Conservation (phyloP, 2,329 filamentous ascomycete genomes). For the Neopestalotiopsis clavispora region DNA sequence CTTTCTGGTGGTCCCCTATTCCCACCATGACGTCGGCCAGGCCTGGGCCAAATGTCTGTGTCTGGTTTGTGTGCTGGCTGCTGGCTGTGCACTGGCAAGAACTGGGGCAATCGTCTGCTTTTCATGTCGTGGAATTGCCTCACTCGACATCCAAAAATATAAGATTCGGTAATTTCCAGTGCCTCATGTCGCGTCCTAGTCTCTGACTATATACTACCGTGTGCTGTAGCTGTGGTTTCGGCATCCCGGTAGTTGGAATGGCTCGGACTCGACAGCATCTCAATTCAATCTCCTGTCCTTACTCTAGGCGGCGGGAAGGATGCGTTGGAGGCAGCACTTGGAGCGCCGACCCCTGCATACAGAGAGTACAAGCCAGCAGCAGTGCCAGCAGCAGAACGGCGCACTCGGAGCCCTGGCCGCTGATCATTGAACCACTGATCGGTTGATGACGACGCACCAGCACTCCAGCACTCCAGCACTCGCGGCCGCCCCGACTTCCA, state of each 20-base stretch:
- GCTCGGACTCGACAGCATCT: not conserved
- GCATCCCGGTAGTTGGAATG: not conserved
- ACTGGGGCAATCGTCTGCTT: not conserved
- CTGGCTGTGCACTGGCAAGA: not conserved
- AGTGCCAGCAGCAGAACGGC: not conserved
- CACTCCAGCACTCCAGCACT: not conserved
- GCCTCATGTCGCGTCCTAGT: not conserved
- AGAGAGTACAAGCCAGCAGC: not conserved
- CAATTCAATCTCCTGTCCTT: not conserved
- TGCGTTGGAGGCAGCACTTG: not conserved
- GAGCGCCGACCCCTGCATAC: not conserved
- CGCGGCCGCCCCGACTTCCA: not conserved
- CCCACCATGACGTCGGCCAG: constrained; percentile 11
- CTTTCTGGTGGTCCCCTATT: not conserved
- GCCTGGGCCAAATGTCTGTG: not conserved
- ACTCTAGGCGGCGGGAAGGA: not conserved
- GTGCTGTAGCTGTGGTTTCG: not conserved
- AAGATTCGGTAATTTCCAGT: not conserved
- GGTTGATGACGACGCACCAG: not conserved
- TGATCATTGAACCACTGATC: constrained; percentile 2
- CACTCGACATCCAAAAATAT: not conserved
- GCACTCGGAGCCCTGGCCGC: not conserved
- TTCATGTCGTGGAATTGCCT: not conserved
- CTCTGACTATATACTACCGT: not conserved
- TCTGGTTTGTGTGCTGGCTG: not conserved